Percentiles rank a stretch among this genome's conserved stretches.
Conservation (phyloP, 768 basidiomycete species). For the Mycena polygramma region DNA sequence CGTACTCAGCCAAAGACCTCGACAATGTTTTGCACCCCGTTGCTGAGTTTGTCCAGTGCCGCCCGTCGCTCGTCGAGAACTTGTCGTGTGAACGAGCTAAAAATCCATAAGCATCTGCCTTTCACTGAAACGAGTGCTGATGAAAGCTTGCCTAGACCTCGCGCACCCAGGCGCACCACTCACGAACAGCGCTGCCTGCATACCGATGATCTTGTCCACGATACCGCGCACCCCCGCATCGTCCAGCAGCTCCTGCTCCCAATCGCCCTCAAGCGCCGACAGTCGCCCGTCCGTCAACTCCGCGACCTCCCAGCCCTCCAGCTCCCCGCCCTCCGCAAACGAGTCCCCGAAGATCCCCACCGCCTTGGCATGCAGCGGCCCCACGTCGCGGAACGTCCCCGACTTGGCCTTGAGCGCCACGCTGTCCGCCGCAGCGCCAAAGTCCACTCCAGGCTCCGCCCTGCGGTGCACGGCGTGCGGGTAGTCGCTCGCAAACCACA, state of each 20-base stretch:
- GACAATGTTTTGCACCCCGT: conserved; percentile 53
- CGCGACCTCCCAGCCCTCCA: conserved; percentile 57
- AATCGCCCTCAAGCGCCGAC: conserved; percentile 3
- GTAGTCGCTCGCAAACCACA: conserved; percentile 73
- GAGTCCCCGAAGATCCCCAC: conserved; percentile 57
- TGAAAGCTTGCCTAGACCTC: conserved; percentile 55
- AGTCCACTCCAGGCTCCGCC: conserved; percentile 16
- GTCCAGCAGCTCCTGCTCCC: conserved; percentile 50
- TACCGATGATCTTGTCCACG: conserved; percentile 68
- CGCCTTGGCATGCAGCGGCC: conserved; percentile 59
- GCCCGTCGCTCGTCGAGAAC: conserved; percentile 59
- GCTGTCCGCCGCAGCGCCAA: neutral
- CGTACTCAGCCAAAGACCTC: conserved; percentile 55
- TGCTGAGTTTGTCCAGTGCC: conserved; percentile 31
- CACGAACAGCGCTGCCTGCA: conserved; percentile 62
- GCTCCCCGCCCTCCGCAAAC: conserved; percentile 56
- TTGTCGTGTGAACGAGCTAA: conserved; percentile 67
- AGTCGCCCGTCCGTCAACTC: conserved; percentile 54
- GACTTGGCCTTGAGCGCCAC: conserved; percentile 43
- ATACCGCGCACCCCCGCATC: conserved; percentile 69
- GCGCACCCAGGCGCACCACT: conserved; percentile 63
- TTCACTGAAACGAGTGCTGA: neutral
- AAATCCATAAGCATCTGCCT: conserved; percentile 34
- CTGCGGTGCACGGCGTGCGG: conserved; percentile 48
- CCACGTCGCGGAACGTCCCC: conserved; percentile 62